Evolutionary conservation across 805 yeast species (phyloP).

Genomic region (Metschnikowia matae): DNA sequence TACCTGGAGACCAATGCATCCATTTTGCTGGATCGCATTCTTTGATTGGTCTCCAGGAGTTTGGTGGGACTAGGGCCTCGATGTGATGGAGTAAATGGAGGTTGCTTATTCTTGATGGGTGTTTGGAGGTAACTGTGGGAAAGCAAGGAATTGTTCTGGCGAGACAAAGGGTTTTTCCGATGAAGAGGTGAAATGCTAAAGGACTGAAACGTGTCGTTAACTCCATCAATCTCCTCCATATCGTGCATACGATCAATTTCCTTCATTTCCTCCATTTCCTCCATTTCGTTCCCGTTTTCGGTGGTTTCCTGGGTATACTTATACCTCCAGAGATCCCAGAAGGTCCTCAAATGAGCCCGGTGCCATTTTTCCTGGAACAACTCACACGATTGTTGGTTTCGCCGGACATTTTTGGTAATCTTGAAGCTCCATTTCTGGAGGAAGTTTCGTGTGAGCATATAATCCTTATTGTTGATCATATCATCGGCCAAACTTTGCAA

Average conservation of each 20-base stretch:
- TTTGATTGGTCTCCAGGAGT: constrained; percentile 36
- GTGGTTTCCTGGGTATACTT: constrained; percentile 13
- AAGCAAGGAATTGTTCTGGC: neutral
- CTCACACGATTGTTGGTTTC: constrained; percentile 35
- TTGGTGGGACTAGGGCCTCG: constrained; percentile 27
- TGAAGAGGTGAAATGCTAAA: constrained; percentile 2
- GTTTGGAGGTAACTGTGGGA: constrained; percentile 27
- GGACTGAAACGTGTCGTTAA: neutral
- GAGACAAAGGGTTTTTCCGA: neutral
- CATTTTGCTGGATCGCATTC: constrained; percentile 30
- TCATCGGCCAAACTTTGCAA: constrained; percentile 31
- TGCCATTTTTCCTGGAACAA: constrained; percentile 33
- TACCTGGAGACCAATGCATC: constrained; percentile 33
- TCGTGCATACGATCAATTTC: neutral
- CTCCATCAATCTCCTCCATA: no score
- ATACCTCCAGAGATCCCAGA: constrained; percentile 38
- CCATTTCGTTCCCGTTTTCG: constrained; percentile 8
- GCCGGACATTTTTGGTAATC: constrained; percentile 26
- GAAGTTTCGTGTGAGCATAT: constrained; percentile 22
- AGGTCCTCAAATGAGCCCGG: constrained; percentile 21
- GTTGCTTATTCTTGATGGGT: constrained; percentile 29
- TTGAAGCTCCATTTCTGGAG: constrained; percentile 37
- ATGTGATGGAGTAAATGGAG: constrained; percentile 23
- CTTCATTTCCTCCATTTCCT: neutral
- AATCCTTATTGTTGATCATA: constrained; percentile 25